phyloP scores from a whole-genome alignment of 78 protist genomes.

The Dictyostelium purpureum region DNA sequence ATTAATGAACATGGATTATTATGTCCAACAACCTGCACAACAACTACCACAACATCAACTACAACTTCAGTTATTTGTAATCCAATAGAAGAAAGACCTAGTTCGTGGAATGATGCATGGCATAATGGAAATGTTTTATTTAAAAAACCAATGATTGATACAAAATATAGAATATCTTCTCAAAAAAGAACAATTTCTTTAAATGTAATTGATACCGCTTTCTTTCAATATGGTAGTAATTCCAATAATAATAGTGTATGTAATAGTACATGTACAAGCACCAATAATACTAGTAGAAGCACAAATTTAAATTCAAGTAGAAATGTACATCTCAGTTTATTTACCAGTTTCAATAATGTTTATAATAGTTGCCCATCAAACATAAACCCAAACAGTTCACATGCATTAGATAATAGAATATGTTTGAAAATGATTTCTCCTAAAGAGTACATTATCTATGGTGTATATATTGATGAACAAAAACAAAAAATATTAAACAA shows the following conservation, averaged over 20 bases:
- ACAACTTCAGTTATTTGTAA: too few species aligned
- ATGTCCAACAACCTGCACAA: background rate
- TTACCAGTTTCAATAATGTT: background rate
- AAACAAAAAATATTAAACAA: background rate
- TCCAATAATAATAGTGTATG: background rate
- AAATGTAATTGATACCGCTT: background rate
- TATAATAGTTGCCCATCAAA: too few species aligned
- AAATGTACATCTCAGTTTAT: background rate
- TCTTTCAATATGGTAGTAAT: too few species aligned
- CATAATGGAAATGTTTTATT: background rate
- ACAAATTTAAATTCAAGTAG: background rate
- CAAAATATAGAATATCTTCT: background rate
- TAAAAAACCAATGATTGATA: background rate
- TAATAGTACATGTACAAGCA: background rate
- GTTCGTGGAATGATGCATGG: background rate
- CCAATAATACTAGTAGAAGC: background rate
- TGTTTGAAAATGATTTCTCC: slow-evolving; percentile 3
- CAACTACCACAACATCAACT: background rate
- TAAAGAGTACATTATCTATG: background rate
- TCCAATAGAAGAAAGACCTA: background rate
- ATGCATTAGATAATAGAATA: background rate
- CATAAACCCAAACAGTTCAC: background rate
- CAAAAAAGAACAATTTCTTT: background rate
- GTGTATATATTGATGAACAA: background rate
- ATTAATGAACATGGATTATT: background rate